Percentiles rank a stretch among this genome's conserved stretches.
These are phyloP conservation scores for Suillus americanus DNA, from an alignment of 768 basidiomycete species.

Conservation along the genomic window DNA sequence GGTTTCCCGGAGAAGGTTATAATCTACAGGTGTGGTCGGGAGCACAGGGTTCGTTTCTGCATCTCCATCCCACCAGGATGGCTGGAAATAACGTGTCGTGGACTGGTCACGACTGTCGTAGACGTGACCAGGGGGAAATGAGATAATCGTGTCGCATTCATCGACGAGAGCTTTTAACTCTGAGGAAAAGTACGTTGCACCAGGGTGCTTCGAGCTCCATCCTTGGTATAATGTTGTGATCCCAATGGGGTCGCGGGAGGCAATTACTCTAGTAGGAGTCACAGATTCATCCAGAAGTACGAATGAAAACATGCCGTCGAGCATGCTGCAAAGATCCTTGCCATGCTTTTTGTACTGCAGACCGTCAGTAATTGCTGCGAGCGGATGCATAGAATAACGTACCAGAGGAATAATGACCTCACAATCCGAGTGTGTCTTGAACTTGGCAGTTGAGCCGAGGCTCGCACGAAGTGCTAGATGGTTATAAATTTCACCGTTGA, in stretches of 20 bases:
- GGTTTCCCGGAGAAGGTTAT: constrained; percentile 70
- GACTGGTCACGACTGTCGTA: constrained; percentile 84
- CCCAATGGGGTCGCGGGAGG: constrained; percentile 95
- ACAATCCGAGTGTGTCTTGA: constrained; percentile 98
- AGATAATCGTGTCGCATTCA: constrained; percentile 91
- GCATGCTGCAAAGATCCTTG: constrained; percentile 69
- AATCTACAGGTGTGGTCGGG: constrained; percentile 62
- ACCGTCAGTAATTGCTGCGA: background rate
- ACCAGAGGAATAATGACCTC: constrained; percentile 96
- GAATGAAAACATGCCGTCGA: constrained; percentile 99
- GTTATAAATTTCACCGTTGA: constrained; percentile 99
- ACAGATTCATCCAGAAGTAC: constrained; percentile 93
- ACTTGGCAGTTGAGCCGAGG: constrained; percentile 64
- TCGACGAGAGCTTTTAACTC: constrained; percentile 91
- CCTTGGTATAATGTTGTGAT: constrained; percentile 99
- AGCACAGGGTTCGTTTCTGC: constrained; percentile 55
- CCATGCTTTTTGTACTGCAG: constrained; percentile 80
- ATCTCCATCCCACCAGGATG: constrained; percentile 90
- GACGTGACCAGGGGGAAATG: constrained; percentile 97
- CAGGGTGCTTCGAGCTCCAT: constrained; percentile 81
- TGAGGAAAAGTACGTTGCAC: constrained; percentile 88
- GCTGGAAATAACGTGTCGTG: constrained; percentile 82
- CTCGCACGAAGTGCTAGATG: constrained; percentile 76
- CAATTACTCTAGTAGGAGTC: constrained; percentile 86
- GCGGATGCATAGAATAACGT: constrained; percentile 20